These are phyloP conservation scores for Scheffersomyces lignosus DNA, from an alignment of 805 yeast genomes.

Conservation along the genomic window DNA sequence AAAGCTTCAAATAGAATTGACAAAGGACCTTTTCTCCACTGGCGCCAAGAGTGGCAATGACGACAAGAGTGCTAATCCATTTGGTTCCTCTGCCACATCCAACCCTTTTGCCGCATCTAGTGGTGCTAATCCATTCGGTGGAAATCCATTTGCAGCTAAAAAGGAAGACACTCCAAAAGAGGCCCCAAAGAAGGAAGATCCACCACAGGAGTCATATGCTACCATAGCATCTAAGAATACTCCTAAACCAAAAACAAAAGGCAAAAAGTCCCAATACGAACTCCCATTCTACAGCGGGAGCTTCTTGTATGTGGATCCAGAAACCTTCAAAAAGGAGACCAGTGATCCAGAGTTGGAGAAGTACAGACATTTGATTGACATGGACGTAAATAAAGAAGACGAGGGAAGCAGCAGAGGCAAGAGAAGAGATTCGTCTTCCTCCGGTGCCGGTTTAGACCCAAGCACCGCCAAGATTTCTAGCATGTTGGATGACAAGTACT, in stretches of 20 bases:
- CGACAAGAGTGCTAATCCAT: conserved; percentile 12
- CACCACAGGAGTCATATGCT: conserved; percentile 7
- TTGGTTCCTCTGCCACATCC: conserved; percentile 7
- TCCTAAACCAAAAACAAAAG: conserved; percentile 9
- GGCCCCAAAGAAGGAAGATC: conserved; percentile 10
- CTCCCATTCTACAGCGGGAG: conserved; percentile 63
- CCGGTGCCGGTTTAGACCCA: conserved; percentile 17
- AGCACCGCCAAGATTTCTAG: conserved; percentile 39
- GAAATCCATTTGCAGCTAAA: conserved; percentile 5
- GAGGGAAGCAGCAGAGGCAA: conserved; percentile 10
- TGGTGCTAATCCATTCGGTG: conserved; percentile 4
- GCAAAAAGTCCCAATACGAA: conserved; percentile 11
- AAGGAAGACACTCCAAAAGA: conserved; percentile 4
- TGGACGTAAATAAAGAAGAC: conserved; percentile 42
- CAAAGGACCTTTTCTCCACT: conserved; percentile 29
- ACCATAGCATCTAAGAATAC: conserved; percentile 10
- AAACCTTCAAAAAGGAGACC: conserved; percentile 55
- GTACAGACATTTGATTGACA: conserved; percentile 51
- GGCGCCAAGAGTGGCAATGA: conserved; percentile 6
- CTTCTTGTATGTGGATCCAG: conserved; percentile 72
- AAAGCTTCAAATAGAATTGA: conserved; percentile 36
- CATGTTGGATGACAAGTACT: conserved; percentile 70
- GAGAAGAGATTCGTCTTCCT: conserved; percentile 13
- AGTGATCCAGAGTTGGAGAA: conserved; percentile 50
- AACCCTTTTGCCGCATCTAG: conserved; percentile 32